A percentile compares a stretch with the other conserved stretches of the same genome.
Evolutionary conservation across 192 early-diverging fungal genomes (phyloP).

Genomic region (Allomyces macrogynus): DNA sequence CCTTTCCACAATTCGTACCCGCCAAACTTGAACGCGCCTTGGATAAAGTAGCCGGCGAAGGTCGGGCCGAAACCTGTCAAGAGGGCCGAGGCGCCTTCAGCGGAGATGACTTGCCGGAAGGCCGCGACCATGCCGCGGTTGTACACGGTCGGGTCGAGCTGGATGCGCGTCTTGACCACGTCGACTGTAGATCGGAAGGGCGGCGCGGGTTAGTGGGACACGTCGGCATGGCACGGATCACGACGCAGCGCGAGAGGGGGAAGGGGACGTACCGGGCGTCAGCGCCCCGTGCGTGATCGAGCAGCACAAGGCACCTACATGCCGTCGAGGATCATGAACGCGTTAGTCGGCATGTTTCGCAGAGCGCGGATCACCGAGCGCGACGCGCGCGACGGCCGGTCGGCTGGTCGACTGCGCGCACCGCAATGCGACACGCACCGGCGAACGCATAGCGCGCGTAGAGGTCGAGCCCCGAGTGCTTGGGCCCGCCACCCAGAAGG

Average conservation of each 20-base stretch:
- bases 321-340: too few relatives aligned
- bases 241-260: too few relatives aligned
- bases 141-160: constrained; percentile 37
- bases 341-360: too few relatives aligned
- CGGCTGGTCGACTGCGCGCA: too few relatives aligned
- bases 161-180: constrained; percentile 58
- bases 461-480: constrained; percentile 21
- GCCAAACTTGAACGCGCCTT: constrained; percentile 76
- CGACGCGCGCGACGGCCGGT: too few relatives aligned
- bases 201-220: too few relatives aligned
- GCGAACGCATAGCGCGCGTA: constrained; percentile 35
- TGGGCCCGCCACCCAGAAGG: constrained; percentile 1
- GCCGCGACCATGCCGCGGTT: constrained; percentile 33
- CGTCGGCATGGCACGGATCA: too few relatives aligned
- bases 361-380: too few relatives aligned
- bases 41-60: constrained; percentile 60
- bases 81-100: constrained; percentile 50
- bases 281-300: constrained; percentile 38
- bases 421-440: constrained; percentile 7
- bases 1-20: constrained; percentile 82
- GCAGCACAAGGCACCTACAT: constrained; percentile 21
- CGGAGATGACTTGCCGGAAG: constrained; percentile 26
- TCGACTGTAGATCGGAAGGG: constrained; percentile 24
- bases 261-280: constrained; percentile 7
- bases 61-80: constrained; percentile 63